phyloP scores from a whole-genome alignment of 2,329 filamentous ascomycete species.

The Penicillium brasilianum region DNA sequence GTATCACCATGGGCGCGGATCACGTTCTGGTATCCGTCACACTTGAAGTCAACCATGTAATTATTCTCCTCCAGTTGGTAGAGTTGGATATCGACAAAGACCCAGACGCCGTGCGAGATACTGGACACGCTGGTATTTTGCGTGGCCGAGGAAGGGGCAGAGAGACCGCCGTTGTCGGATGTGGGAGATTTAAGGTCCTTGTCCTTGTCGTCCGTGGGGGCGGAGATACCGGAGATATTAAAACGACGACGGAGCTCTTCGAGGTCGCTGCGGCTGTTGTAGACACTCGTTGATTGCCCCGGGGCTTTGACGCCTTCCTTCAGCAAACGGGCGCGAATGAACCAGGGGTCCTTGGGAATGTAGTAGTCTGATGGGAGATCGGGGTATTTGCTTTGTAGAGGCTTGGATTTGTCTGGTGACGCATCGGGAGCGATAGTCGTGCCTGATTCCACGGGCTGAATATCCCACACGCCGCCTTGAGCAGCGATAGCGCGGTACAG shows the following conservation, averaged over 20 bases:
- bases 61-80: conserved; percentile 92
- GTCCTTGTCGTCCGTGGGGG: conserved; percentile 40
- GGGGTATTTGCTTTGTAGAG: conserved; percentile 52
- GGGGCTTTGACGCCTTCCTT: conserved; percentile 74
- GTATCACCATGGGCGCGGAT: conserved; percentile 56
- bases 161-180: conserved; percentile 39
- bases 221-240: conserved; percentile 41
- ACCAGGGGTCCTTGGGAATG: conserved; percentile 93
- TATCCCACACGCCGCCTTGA: conserved; percentile 86
- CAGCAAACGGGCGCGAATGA: conserved; percentile 86
- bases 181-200: conserved; percentile 32
- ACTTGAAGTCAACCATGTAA: conserved; percentile 98
- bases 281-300: conserved; percentile 44
- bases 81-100: conserved; percentile 94
- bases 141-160: conserved; percentile 46
- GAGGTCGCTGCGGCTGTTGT: conserved; percentile 49
- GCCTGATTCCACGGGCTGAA: conserved; percentile 51
- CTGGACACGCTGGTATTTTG: conserved; percentile 44
- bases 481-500: conserved; percentile 91
- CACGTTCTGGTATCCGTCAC: conserved; percentile 93
- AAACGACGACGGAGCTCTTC: conserved; percentile 49
- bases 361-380: conserved; percentile 67
- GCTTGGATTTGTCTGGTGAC: conserved; percentile 41
- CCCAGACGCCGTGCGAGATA: conserved; percentile 74
- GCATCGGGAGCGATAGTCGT: conserved; percentile 46